These are phyloP conservation scores for Malassezia nana DNA, from an alignment of 1,284 basidiomycete genomes.

Conservation along the genomic window DNA sequence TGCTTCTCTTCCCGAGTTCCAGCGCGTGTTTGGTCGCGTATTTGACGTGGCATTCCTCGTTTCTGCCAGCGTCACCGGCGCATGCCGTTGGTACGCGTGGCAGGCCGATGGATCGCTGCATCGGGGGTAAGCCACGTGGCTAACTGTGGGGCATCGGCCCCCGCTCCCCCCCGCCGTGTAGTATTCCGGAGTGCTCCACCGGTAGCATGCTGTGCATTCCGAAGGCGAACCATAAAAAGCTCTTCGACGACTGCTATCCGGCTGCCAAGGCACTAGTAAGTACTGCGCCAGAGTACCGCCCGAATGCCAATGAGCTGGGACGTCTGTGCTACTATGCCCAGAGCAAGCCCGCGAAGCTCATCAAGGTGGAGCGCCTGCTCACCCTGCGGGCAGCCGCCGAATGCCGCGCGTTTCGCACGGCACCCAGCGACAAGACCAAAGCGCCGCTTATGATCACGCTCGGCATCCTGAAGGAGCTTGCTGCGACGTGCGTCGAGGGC, in stretches of 20 bases:
- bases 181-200: background rate
- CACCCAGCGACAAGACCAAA: conserved; percentile 58
- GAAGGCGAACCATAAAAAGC: conserved; percentile 72
- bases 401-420: conserved; percentile 59
- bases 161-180: background rate
- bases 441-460: conserved; percentile 83
- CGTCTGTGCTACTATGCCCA: conserved; percentile 84
- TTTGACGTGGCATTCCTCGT: conserved; percentile 50
- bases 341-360: conserved; percentile 77
- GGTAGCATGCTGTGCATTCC: conserved; percentile 49
- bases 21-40: conserved; percentile 48
- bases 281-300: conserved; percentile 62
- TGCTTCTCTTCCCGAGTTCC: conserved; percentile 49
- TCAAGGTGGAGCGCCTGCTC: conserved; percentile 72
- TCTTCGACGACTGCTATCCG: conserved; percentile 84
- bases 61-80: conserved; percentile 35
- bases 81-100: conserved; percentile 12
- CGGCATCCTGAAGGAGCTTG: conserved; percentile 69
- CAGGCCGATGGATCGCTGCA: conserved; percentile 3
- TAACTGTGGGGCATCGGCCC: background rate
- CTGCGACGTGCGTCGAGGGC: conserved; percentile 80
- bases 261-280: conserved; percentile 65
- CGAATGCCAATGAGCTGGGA: conserved; percentile 66
- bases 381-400: conserved; percentile 67
- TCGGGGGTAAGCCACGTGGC: background rate